Conservation (phyloP, 1,284 basidiomycete genomes). For the Apiotrichum mycotoxinovorans region DNA sequence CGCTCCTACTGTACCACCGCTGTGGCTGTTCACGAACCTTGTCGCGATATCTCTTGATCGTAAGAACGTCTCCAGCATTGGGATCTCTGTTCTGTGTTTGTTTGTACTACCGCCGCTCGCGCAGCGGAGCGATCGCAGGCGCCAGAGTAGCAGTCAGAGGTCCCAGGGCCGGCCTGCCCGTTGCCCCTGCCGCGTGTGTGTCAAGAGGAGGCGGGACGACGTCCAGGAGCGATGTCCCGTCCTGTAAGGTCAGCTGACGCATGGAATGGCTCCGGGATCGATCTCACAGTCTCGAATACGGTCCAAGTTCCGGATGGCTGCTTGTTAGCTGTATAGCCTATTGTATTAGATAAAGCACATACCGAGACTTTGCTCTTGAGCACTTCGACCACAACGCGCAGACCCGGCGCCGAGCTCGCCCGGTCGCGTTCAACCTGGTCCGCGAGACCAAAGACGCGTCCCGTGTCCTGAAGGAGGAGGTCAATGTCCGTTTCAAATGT, state of each 20-base stretch:
- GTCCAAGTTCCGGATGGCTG: constrained; percentile 41
- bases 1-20: no score
- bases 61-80: no score
- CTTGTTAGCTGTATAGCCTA: background rate
- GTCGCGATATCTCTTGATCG: background rate
- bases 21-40: no score
- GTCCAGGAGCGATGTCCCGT: constrained; percentile 35
- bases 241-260: constrained; percentile 24
- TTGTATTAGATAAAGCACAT: constrained; percentile 9
- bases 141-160: constrained; percentile 32
- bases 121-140: constrained; percentile 18
- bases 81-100: no score
- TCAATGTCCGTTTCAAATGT: constrained; percentile 39
- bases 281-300: constrained; percentile 46
- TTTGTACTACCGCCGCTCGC: background rate
- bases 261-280: background rate
- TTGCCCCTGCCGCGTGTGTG: constrained; percentile 27
- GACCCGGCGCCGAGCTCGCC: constrained; percentile 24
- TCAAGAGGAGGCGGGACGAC: constrained; percentile 34
- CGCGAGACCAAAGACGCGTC: constrained; percentile 39
- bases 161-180: constrained; percentile 34
- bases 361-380: constrained; percentile 43
- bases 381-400: constrained; percentile 44
- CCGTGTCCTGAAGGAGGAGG: constrained; percentile 44
- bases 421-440: constrained; percentile 43